A percentile compares a stretch with the other conserved stretches of the same genome.
phyloP scores from a whole-genome alignment of 2,329 filamentous ascomycete species.

The Bipolaris zeicola region DNA sequence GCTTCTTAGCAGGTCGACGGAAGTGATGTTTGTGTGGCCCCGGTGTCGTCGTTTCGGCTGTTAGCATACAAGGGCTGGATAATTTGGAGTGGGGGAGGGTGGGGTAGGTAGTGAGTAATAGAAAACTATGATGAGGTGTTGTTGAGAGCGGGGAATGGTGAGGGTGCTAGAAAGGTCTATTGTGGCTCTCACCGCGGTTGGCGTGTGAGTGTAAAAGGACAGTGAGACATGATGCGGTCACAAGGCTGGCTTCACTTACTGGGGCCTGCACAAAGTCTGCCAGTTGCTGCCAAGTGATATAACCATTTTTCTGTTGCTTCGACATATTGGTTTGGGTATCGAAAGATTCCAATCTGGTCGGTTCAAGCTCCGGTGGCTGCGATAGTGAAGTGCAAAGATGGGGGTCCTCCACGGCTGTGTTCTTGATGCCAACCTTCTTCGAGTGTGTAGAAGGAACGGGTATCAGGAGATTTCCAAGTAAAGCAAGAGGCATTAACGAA shows the following conservation, averaged over 20 bases:
- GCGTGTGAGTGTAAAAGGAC: background rate
- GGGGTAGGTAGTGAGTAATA: background rate
- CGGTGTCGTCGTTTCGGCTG: constrained; percentile 2
- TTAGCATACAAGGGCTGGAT: background rate
- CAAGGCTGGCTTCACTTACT: constrained; percentile 23
- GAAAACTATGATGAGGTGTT: background rate
- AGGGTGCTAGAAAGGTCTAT: background rate
- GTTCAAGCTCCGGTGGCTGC: background rate
- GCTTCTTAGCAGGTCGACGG: constrained; percentile 8
- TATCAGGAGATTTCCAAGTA: background rate
- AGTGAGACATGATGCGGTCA: background rate
- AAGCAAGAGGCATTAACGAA: background rate
- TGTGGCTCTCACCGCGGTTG: background rate
- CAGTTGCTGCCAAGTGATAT: constrained; percentile 30
- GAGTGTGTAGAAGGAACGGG: background rate
- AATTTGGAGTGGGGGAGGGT: background rate
- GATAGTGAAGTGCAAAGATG: constrained; percentile 6
- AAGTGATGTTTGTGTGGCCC: constrained; percentile 6
- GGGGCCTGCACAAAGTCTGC: constrained; percentile 8
- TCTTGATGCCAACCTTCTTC: constrained; percentile 7
- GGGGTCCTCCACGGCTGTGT: constrained; percentile 2
- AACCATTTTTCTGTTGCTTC: background rate
- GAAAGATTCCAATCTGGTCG: background rate
- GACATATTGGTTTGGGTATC: background rate
- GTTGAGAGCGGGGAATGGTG: background rate